Conservation (phyloP, 495 filamentous ascomycete genomes). For the Annulohypoxylon bovei region DNA sequence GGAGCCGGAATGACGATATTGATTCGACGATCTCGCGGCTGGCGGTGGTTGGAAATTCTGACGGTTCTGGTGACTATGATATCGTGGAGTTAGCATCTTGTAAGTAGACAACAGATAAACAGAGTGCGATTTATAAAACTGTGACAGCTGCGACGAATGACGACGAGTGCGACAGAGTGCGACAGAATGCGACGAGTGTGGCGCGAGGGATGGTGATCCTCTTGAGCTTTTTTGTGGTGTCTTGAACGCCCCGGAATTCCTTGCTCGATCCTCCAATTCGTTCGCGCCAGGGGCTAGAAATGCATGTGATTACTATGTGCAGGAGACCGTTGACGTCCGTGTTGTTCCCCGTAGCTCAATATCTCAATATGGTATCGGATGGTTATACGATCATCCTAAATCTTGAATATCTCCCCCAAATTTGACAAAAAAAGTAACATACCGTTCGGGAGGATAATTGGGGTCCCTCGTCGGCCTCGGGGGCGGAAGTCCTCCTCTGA, state of each 20-base stretch:
- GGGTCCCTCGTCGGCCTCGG: conserved; percentile 29
- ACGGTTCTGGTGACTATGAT: conserved; percentile 35
- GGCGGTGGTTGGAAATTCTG: conserved; percentile 35
- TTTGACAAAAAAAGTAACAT: conserved; percentile 16
- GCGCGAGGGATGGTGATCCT: conserved; percentile 33
- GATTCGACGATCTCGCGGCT: conserved; percentile 46
- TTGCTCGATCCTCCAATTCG: conserved; percentile 22
- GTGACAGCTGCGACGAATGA: conserved; percentile 3
- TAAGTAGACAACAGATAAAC: not conserved
- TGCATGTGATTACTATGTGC: conserved; percentile 35
- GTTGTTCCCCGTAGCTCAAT: conserved; percentile 1
- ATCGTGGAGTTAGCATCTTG: conserved; percentile 41
- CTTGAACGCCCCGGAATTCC: conserved; percentile 15
- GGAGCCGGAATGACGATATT: conserved; percentile 46
- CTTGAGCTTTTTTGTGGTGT: conserved; percentile 20
- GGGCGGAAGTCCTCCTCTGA: conserved; percentile 42
- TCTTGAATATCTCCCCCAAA: conserved; percentile 14
- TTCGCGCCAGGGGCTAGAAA: conserved; percentile 14
- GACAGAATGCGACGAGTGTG: conserved; percentile 15
- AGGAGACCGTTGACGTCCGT: conserved; percentile 17
- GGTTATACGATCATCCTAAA: not conserved
- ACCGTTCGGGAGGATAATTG: conserved; percentile 27
- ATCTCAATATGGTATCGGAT: not conserved
- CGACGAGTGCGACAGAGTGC: conserved; percentile 7
- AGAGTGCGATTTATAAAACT: conserved; percentile 12